These are phyloP conservation scores for Xylariaceae sp. DNA, from an alignment of 2,329 filamentous ascomycete species.

Conservation along the genomic window DNA sequence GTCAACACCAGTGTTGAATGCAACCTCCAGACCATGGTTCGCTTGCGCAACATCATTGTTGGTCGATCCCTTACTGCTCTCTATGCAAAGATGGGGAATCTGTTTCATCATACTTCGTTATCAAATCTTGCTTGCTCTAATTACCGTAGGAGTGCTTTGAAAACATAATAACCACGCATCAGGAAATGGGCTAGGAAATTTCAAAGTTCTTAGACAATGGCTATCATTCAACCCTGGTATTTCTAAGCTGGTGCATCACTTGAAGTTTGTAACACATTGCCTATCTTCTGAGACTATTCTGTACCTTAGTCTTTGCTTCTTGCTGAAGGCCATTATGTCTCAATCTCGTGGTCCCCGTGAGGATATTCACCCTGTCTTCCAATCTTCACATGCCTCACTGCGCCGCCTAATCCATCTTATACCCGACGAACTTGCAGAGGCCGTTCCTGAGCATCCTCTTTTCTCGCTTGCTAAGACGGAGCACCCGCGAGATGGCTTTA, in stretches of 20 bases:
- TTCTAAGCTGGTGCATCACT: background rate
- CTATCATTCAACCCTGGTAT: too few relatives aligned
- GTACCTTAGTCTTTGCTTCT: background rate
- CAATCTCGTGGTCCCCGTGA: background rate
- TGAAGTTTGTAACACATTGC: background rate
- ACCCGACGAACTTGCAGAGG: conserved; percentile 1
- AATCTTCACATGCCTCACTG: background rate
- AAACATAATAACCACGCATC: background rate
- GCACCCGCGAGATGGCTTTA: conserved; percentile 1
- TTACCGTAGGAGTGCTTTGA: background rate
- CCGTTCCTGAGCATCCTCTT: conserved; percentile 5
- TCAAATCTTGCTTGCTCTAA: too few relatives aligned
- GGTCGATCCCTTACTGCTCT: background rate
- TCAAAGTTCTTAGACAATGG: background rate
- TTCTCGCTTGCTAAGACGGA: conserved; percentile 8
- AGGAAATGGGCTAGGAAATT: background rate
- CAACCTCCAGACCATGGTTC: too few relatives aligned
- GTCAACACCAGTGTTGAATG: too few relatives aligned
- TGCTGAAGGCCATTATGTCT: background rate
- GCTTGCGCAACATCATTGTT: too few relatives aligned
- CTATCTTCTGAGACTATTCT: background rate
- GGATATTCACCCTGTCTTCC: conserved; percentile 3
- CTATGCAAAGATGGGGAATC: background rate
- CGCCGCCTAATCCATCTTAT: conserved; percentile 12
- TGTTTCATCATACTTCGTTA: background rate